Conservation (phyloP, 1,139 yeast species). For the Kodamaea plutei region DNA sequence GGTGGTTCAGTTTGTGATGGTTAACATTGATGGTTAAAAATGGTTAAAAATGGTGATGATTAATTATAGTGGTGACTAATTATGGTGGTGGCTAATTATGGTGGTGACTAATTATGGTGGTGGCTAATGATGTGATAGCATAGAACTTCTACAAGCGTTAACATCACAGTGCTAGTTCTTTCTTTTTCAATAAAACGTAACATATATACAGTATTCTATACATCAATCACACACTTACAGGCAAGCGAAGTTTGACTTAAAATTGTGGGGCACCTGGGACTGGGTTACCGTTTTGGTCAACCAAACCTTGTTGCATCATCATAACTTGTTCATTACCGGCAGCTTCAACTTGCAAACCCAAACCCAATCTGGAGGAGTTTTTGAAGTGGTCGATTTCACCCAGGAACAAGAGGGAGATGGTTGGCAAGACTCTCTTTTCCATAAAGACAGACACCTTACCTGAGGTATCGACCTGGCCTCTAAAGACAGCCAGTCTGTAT, state of each 20-base stretch:
- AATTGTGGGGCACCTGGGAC: slow-evolving; percentile 65
- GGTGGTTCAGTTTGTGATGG: too few species aligned
- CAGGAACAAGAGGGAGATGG: slow-evolving; percentile 80
- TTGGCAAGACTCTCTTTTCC: slow-evolving; percentile 92
- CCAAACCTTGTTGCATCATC: slow-evolving; percentile 73
- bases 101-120: too few species aligned
- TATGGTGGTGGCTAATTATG: too few species aligned
- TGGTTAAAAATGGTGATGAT: too few species aligned
- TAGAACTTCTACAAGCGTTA: too few species aligned
- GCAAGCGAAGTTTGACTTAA: slow-evolving; percentile 14
- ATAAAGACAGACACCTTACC: slow-evolving; percentile 90
- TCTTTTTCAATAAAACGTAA: background rate
- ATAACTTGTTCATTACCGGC: slow-evolving; percentile 89
- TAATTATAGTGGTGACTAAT: too few species aligned
- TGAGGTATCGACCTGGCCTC: slow-evolving; percentile 89
- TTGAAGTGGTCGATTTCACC: slow-evolving; percentile 91
- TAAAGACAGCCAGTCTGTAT: slow-evolving; percentile 92
- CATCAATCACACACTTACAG: background rate
- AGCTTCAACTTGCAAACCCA: slow-evolving; percentile 91
- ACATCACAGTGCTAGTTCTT: too few species aligned
- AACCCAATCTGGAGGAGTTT: slow-evolving; percentile 79
- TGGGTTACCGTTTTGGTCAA: slow-evolving; percentile 80
- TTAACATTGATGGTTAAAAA: too few species aligned
- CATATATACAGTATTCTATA: background rate
- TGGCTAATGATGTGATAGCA: too few species aligned